phyloP scores from a whole-genome alignment of 129 eudicot species.

The Saussurea involucrata region DNA sequence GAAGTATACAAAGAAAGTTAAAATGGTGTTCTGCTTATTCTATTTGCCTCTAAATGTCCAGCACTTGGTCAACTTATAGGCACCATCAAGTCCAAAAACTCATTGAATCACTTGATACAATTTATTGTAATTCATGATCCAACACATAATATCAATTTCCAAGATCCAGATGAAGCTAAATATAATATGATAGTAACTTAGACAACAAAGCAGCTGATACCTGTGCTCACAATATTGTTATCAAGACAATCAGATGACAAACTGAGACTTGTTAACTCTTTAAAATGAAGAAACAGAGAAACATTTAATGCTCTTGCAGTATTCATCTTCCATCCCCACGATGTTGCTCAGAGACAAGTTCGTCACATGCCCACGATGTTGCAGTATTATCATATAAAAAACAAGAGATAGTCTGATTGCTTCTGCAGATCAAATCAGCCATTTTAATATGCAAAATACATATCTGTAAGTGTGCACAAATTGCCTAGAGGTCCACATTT shows the following conservation, averaged over 20 bases:
- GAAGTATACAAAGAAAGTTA: not conserved
- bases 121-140: not conserved
- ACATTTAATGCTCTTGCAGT: not conserved
- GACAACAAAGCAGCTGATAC: not conserved
- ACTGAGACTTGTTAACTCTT: conserved; percentile 12
- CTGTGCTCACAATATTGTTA: not conserved
- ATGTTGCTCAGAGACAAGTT: not conserved
- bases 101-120: not conserved
- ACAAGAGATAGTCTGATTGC: not conserved
- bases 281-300: conserved; percentile 5
- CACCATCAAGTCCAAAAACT: not conserved
- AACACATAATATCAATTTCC: not conserved
- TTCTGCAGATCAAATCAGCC: not conserved
- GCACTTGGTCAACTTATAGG: not conserved
- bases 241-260: not conserved
- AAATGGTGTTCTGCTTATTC: not conserved
- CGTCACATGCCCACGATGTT: not conserved
- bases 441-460: not conserved
- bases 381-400: not conserved
- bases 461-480: not conserved
- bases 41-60: not conserved
- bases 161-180: not conserved
- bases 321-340: not conserved
- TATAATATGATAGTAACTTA: not conserved
- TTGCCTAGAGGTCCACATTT: not conserved